phyloP scores from a whole-genome alignment of 2,329 filamentous ascomycete genomes.

The Xylaria sp. region DNA sequence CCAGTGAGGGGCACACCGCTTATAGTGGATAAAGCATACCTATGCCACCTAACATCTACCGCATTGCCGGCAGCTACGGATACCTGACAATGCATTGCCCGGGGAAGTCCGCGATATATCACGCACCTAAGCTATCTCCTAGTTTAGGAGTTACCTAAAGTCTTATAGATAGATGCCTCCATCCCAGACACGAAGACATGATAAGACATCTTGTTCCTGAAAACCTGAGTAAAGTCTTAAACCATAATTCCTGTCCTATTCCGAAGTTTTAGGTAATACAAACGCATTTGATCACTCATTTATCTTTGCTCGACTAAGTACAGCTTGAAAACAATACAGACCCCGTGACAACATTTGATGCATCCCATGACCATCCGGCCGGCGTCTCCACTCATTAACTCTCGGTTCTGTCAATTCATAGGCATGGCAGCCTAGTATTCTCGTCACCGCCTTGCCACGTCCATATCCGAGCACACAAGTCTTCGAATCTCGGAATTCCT shows the following conservation, averaged over 20 bases:
- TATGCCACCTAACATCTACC: constrained; percentile 2
- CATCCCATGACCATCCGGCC: constrained; percentile 28
- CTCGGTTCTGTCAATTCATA: constrained; percentile 9
- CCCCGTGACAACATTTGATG: constrained; percentile 27
- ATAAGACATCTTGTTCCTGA: not conserved
- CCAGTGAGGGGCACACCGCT: constrained; percentile 25
- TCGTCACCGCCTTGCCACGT: constrained; percentile 29
- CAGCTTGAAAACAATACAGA: constrained; percentile 9
- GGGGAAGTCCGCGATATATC: constrained; percentile 31
- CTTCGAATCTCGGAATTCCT: constrained; percentile 1
- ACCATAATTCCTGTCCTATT: not conserved
- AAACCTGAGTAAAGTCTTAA: not conserved
- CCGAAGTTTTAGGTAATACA: not conserved
- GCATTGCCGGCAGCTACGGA: not conserved
- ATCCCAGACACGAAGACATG: not conserved
- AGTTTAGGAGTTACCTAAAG: not conserved
- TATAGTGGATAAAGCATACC: constrained; percentile 27
- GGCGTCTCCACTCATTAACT: constrained; percentile 19
- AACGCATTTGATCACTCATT: constrained; percentile 1
- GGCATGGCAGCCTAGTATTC: constrained; percentile 3
- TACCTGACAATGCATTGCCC: constrained; percentile 1
- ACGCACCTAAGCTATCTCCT: not conserved
- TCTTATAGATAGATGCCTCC: not conserved
- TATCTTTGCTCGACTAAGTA: not conserved
- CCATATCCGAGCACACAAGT: constrained; percentile 12